A percentile compares a stretch with the other conserved stretches of the same genome.
Evolutionary conservation across 2,329 filamentous ascomycete genomes (phyloP).

Genomic region (Trichoderma oligosporum): DNA sequence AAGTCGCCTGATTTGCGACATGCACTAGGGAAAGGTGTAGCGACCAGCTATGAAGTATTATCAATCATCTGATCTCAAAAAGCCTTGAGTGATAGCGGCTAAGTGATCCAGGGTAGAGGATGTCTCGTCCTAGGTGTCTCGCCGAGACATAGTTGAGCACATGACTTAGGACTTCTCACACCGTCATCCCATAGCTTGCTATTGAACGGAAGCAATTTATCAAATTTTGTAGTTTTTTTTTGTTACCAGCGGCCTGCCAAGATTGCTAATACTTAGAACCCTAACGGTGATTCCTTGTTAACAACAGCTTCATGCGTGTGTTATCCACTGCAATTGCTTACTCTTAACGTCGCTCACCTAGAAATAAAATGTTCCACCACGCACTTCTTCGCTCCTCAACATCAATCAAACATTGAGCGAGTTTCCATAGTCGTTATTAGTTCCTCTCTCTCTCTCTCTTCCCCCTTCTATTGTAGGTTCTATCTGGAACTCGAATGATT

Average conservation of each 20-base stretch:
- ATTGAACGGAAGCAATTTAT: background rate
- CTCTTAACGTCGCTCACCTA: background rate
- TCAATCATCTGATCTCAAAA: slow-evolving; percentile 3
- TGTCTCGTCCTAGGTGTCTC: background rate
- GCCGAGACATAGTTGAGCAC: background rate
- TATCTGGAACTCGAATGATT: too few species aligned
- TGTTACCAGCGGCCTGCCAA: background rate
- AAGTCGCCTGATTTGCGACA: background rate
- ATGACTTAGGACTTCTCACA: background rate
- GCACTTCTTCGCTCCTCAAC: background rate
- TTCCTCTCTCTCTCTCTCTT: slow-evolving; percentile 1
- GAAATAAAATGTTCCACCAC: background rate
- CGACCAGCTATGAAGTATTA: background rate
- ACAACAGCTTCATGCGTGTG: background rate
- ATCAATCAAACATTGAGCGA: background rate
- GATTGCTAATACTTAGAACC: background rate
- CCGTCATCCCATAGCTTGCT: slow-evolving; percentile 3
- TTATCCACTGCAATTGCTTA: too few species aligned
- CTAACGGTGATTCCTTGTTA: background rate
- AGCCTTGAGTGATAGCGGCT: background rate
- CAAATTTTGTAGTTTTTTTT: background rate
- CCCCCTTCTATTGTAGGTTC: too few species aligned
- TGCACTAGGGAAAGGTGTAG: background rate
- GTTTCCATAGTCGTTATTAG: background rate
- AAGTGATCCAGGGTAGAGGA: background rate